phyloP scores from a whole-genome alignment of 768 basidiomycete species.

The Lactarius pseudohatsudake region DNA sequence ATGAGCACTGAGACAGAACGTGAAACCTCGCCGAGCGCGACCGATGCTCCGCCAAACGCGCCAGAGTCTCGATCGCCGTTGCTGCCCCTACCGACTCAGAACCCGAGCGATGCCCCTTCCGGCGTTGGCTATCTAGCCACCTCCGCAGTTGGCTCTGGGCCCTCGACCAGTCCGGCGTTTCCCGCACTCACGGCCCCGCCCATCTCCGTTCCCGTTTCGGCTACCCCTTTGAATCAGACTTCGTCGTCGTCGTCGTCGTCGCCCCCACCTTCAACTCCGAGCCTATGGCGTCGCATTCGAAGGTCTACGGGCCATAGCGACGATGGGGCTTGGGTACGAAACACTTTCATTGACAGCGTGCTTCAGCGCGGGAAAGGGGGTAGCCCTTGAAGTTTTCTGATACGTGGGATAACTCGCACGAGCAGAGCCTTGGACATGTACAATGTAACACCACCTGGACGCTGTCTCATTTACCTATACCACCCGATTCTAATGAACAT shows the following conservation, averaged over 20 bases:
- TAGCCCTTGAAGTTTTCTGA: not conserved
- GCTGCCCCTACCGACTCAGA: not conserved
- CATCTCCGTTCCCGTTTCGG: not conserved
- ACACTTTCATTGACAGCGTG: slow-evolving; percentile 18
- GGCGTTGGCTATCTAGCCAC: not conserved
- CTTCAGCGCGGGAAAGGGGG: not conserved
- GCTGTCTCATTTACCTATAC: not conserved
- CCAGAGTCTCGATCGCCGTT: not conserved
- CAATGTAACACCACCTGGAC: not conserved
- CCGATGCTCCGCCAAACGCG: not conserved
- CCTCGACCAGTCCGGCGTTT: not conserved
- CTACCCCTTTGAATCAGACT: not conserved
- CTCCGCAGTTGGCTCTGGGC: not conserved
- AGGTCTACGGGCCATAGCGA: slow-evolving; percentile 14
- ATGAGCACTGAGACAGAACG: not conserved
- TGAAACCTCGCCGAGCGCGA: not conserved
- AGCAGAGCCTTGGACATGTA: not conserved
- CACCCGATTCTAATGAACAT: not conserved
- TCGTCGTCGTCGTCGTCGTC: not conserved
- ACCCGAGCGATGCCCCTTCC: not conserved
- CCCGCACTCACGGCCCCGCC: not conserved
- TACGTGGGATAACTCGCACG: not conserved
- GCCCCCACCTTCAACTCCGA: slow-evolving; percentile 1
- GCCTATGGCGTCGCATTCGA: slow-evolving; percentile 21
- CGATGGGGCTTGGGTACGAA: slow-evolving; percentile 7